phyloP scores from a whole-genome alignment of 176 grass and related monocot species.

The Eleusine coracana region DNA sequence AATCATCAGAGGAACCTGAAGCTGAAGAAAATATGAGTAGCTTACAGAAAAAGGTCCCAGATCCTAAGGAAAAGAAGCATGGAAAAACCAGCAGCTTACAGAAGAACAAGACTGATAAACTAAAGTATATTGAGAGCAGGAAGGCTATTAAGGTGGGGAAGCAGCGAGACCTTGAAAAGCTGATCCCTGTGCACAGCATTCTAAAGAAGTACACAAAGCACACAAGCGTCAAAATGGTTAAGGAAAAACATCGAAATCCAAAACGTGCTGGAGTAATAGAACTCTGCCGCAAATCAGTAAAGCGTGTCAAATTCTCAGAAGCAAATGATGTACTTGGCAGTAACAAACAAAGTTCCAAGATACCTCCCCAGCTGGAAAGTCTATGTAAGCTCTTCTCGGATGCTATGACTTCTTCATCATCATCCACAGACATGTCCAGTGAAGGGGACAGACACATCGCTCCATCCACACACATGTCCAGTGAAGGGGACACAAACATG shows the following conservation, averaged over 20 bases:
- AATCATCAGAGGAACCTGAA: slow-evolving; percentile 41
- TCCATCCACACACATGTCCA: slow-evolving; percentile 40
- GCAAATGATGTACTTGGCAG: slow-evolving; percentile 30
- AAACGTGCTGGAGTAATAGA: slow-evolving; percentile 48
- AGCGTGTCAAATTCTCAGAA: slow-evolving; percentile 51
- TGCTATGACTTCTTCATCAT: slow-evolving; percentile 48
- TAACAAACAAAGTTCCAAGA: slow-evolving; percentile 41
- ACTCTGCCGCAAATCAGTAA: slow-evolving; percentile 47
- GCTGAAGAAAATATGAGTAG: slow-evolving; percentile 21
- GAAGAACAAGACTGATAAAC: slow-evolving; percentile 39
- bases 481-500: slow-evolving; percentile 30
- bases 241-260: slow-evolving; percentile 33
- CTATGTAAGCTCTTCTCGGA: slow-evolving; percentile 51
- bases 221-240: slow-evolving; percentile 61
- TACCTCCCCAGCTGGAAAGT: slow-evolving; percentile 27
- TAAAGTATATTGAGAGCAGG: slow-evolving; percentile 17
- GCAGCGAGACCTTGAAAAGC: slow-evolving; percentile 29
- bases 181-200: slow-evolving; percentile 56
- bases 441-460: slow-evolving; percentile 30
- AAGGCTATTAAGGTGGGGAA: slow-evolving; percentile 40
- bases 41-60: slow-evolving; percentile 13
- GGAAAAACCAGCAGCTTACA: slow-evolving; percentile 25
- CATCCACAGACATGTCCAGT: slow-evolving; percentile 43
- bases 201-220: slow-evolving; percentile 51
- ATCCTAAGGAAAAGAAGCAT: slow-evolving; percentile 36